phyloP scores from a whole-genome alignment of 495 filamentous ascomycete species.

The Talaromyces stipitatus region DNA sequence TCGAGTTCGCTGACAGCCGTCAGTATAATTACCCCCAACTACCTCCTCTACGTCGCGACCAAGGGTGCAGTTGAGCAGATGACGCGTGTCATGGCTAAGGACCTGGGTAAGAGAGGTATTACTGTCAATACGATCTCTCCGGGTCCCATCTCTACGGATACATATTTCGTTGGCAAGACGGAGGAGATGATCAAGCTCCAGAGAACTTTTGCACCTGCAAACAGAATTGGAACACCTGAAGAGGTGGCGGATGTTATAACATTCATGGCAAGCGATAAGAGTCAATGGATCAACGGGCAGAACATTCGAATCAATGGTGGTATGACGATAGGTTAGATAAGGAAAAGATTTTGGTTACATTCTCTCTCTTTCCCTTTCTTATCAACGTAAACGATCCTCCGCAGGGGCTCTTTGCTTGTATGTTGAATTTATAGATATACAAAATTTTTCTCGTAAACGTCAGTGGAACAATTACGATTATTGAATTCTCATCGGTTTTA shows the following conservation, averaged over 20 bases:
- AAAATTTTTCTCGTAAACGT: too few species aligned
- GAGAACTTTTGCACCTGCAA: constrained; percentile 43
- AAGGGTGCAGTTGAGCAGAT: constrained; percentile 71
- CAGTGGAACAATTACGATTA: too few species aligned
- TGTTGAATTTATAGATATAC: too few species aligned
- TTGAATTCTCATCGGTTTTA: too few species aligned
- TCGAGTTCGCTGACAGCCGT: constrained; percentile 42
- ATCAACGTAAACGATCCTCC: too few species aligned
- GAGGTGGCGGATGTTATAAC: constrained; percentile 53
- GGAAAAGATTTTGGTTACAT: not conserved
- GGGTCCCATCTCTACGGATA: constrained; percentile 58
- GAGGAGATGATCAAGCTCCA: constrained; percentile 50
- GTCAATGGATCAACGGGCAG: constrained; percentile 61
- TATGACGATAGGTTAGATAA: not conserved
- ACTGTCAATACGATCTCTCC: constrained; percentile 60
- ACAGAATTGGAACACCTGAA: constrained; percentile 49
- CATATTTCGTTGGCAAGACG: constrained; percentile 55
- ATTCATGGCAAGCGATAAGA: constrained; percentile 44
- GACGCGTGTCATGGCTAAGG: constrained; percentile 55
- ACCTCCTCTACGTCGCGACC: constrained; percentile 53
- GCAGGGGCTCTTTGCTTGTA: too few species aligned
- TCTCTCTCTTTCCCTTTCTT: too few species aligned
- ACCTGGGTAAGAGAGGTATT: constrained; percentile 52
- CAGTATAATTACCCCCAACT: constrained; percentile 43
- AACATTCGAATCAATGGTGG: constrained; percentile 53